Evolutionary conservation across 2,329 filamentous ascomycete species (phyloP).

Genomic region (Trichoderma asperellum): DNA sequence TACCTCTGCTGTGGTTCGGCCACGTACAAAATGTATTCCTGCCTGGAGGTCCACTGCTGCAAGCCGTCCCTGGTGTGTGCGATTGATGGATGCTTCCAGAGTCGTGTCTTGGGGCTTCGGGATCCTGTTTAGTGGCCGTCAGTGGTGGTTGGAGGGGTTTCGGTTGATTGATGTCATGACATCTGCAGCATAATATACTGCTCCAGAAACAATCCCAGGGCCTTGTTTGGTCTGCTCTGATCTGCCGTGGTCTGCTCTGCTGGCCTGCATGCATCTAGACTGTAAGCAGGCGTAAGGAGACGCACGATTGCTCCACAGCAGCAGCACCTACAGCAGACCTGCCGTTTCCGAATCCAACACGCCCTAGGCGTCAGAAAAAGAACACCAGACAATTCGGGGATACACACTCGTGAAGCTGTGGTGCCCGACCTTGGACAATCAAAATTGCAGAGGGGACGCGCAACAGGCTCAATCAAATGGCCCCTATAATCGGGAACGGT

Average conservation of each 20-base stretch:
- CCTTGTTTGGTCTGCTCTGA: slow-evolving; percentile 10
- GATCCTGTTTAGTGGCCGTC: background rate
- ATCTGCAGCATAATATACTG: slow-evolving; percentile 1
- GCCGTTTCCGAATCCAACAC: slow-evolving; percentile 9
- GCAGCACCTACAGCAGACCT: background rate
- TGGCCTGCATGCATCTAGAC: slow-evolving; percentile 21
- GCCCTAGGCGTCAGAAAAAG: background rate
- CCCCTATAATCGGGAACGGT: background rate
- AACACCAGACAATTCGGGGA: slow-evolving; percentile 15
- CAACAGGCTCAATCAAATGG: background rate
- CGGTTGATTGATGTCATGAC: slow-evolving; percentile 25
- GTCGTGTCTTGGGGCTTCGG: background rate
- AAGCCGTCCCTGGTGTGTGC: slow-evolving; percentile 8
- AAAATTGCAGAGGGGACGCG: background rate
- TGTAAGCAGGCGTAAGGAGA: slow-evolving; percentile 17
- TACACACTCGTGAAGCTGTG: slow-evolving; percentile 10
- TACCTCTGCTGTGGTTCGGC: slow-evolving; percentile 16
- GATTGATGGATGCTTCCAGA: background rate
- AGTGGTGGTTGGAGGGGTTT: background rate
- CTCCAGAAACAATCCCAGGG: background rate
- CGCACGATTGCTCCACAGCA: slow-evolving; percentile 13
- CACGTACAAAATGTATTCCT: slow-evolving; percentile 26
- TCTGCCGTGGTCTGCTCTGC: background rate
- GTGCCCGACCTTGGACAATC: slow-evolving; percentile 8
- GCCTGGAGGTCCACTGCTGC: slow-evolving; percentile 21